Conservation (phyloP, 345 rosid species). For the Durio zibethinus region DNA sequence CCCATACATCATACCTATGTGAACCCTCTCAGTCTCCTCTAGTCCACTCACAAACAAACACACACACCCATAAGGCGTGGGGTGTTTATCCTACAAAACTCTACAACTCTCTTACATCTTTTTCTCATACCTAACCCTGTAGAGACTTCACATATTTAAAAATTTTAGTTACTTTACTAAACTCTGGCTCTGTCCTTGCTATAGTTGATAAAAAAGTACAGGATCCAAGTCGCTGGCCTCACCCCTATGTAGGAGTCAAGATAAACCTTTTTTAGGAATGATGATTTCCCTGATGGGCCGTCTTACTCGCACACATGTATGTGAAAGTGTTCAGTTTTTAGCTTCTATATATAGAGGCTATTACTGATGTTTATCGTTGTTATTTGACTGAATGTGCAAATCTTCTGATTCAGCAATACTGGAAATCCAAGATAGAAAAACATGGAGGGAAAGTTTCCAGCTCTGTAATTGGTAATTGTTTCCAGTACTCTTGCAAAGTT, state of each 20-base stretch:
- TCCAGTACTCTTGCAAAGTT: no score
- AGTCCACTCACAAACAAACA: no score
- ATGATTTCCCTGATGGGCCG: constrained; percentile 6
- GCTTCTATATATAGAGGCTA: not conserved
- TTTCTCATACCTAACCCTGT: no score
- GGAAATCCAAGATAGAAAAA: constrained; percentile 55
- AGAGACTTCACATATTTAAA: not conserved
- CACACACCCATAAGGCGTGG: no score
- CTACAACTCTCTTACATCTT: no score
- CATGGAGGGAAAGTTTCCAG: constrained; percentile 61
- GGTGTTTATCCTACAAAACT: no score
- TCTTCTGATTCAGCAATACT: constrained; percentile 50
- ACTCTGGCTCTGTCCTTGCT: not conserved
- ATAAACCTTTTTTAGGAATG: constrained; percentile 62
- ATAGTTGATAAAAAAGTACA: constrained; percentile 63
- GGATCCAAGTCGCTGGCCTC: constrained; percentile 53
- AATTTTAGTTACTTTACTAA: not conserved
- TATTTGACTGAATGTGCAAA: not conserved
- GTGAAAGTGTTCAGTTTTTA: constrained; percentile 1
- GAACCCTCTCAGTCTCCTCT: no score
- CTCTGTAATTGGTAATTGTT: constrained; percentile 42
- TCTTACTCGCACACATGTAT: not conserved
- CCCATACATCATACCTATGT: no score
- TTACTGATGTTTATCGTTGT: not conserved
- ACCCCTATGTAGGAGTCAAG: constrained; percentile 32